Conservation (phyloP, 176 grass and related monocot genomes). For the Elymus sibiricus region DNA sequence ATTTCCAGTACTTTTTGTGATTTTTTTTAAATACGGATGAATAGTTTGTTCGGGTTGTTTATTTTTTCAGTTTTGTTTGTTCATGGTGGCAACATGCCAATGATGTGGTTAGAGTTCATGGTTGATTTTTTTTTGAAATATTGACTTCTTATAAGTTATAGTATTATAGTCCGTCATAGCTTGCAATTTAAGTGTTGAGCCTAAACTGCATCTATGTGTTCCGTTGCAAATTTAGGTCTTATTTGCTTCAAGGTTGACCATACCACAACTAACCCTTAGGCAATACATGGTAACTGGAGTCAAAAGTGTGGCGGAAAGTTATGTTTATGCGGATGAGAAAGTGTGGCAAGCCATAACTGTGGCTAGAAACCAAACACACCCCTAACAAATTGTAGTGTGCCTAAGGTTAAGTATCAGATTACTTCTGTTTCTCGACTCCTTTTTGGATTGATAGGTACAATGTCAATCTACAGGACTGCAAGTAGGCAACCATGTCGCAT, state of each 20-base stretch:
- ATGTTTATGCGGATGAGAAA: background rate
- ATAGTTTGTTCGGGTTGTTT: background rate
- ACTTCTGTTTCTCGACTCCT: background rate
- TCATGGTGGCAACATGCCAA: background rate
- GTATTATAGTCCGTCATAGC: background rate
- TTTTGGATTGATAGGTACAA: background rate
- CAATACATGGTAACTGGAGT: too few species aligned
- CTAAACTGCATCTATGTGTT: background rate
- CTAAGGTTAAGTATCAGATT: background rate
- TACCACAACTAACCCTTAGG: too few species aligned
- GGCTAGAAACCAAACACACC: background rate
- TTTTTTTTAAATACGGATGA: too few species aligned
- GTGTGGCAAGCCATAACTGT: background rate
- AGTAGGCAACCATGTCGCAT: background rate
- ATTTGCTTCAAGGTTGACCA: too few species aligned
- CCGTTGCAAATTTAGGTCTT: background rate
- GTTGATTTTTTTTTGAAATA: background rate
- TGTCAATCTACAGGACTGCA: background rate
- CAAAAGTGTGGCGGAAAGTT: background rate
- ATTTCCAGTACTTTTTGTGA: too few species aligned
- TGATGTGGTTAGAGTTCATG: background rate
- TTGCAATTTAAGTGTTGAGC: constrained; percentile 4
- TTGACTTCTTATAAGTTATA: background rate
- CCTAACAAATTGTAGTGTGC: background rate
- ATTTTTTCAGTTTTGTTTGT: background rate